Percentiles rank a stretch among this genome's conserved stretches.
Conservation (phyloP, 2,329 filamentous ascomycete species). For the Claviceps cyperi region DNA sequence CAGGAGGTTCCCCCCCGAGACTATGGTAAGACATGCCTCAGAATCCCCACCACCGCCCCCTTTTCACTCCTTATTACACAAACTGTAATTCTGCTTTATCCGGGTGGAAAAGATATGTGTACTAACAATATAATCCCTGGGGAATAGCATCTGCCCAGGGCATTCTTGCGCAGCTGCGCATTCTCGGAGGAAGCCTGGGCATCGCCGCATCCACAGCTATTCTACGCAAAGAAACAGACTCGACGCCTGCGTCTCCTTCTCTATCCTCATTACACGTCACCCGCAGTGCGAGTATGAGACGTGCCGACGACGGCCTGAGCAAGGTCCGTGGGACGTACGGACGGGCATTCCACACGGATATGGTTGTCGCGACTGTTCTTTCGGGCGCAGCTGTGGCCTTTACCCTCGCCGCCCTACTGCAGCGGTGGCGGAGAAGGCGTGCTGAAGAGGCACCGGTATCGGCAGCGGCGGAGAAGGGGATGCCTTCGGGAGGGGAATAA, state of each 20-base stretch:
- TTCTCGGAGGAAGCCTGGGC: slow-evolving; percentile 39
- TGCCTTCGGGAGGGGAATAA: not conserved
- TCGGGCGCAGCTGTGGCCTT: slow-evolving; percentile 25
- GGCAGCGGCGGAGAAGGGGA: not conserved
- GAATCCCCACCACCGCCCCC: no score
- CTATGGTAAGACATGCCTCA: slow-evolving; percentile 23
- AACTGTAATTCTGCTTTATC: no score
- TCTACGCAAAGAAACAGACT: slow-evolving; percentile 17
- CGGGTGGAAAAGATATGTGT: no score
- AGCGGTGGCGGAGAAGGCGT: not conserved
- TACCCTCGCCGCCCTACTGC: slow-evolving; percentile 13
- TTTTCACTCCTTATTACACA: no score
- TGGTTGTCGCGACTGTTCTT: slow-evolving; percentile 30
- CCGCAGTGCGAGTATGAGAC: slow-evolving; percentile 3
- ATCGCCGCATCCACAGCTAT: slow-evolving; percentile 38
- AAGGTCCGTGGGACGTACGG: slow-evolving; percentile 24
- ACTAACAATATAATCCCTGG: not conserved
- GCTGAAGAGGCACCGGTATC: not conserved
- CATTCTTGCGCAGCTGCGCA: slow-evolving; percentile 34
- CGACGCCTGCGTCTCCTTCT: not conserved
- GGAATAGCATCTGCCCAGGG: slow-evolving; percentile 34
- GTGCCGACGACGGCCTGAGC: slow-evolving; percentile 12
- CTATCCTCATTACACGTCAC: not conserved
- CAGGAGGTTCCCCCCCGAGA: slow-evolving; percentile 28
- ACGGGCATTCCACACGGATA: slow-evolving; percentile 29